These are phyloP conservation scores for Aristolochia fimbriata DNA, from an alignment of 164 flowering plant species.

Conservation along the genomic window DNA sequence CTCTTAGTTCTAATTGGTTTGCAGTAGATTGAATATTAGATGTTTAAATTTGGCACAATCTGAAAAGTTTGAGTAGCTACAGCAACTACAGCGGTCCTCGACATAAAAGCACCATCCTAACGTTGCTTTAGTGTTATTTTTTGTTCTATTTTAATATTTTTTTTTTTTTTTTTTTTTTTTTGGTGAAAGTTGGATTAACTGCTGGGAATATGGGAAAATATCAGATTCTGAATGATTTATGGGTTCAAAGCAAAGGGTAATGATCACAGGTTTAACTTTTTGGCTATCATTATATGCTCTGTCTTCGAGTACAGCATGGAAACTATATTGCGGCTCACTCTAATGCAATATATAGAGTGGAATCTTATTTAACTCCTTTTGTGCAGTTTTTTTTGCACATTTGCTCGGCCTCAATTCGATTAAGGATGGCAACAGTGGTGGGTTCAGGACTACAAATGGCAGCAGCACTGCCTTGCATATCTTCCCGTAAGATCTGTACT, in stretches of 20 bases:
- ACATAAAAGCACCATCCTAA: no score
- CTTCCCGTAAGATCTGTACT: slow-evolving; percentile 23
- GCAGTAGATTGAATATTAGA: no score
- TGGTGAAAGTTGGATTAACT: no score
- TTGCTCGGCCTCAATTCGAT: not conserved
- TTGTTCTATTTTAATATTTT: no score
- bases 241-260: not conserved
- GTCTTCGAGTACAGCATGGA: not conserved
- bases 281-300: not conserved
- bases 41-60: no score
- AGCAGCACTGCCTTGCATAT: slow-evolving; percentile 34
- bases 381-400: slow-evolving; percentile 1
- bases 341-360: not conserved
- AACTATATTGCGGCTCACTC: not conserved
- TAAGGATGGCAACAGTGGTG: slow-evolving; percentile 49
- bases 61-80: no score
- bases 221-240: no score
- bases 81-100: no score
- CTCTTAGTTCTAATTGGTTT: no score
- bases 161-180: no score
- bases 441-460: slow-evolving; percentile 51
- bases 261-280: not conserved
- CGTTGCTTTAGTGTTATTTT: no score
- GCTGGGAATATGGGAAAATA: no score
- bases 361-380: not conserved